These are phyloP conservation scores for Cytospora schulzeri DNA, from an alignment of 2,329 filamentous ascomycete genomes.

Conservation along the genomic window DNA sequence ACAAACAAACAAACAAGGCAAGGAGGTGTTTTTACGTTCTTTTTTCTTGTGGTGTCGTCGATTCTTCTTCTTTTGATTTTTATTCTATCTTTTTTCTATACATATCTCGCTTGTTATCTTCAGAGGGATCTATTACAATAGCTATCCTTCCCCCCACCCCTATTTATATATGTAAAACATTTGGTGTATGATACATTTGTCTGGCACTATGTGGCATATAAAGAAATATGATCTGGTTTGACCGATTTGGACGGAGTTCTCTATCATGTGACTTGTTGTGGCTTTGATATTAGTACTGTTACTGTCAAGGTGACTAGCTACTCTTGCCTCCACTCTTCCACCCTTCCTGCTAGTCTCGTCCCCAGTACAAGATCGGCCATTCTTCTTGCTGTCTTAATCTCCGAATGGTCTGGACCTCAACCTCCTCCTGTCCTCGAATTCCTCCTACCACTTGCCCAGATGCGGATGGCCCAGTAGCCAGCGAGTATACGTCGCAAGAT, in stretches of 20 bases:
- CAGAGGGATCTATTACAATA: not conserved
- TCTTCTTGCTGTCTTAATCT: not conserved
- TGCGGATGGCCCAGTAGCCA: too few relatives aligned
- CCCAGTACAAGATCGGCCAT: rapidly evolving
- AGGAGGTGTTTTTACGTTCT: not conserved
- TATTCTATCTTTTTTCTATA: not conserved
- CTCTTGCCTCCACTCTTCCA: not conserved
- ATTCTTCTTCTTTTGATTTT: too few relatives aligned
- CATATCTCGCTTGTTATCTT: not conserved
- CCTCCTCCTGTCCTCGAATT: not conserved
- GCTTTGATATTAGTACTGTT: not conserved
- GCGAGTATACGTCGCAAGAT: too few relatives aligned
- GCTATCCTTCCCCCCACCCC: not conserved
- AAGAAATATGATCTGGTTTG: not conserved
- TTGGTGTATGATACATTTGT: not conserved
- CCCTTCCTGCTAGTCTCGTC: not conserved
- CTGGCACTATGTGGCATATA: not conserved
- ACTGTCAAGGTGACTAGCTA: not conserved
- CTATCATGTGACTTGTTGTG: not conserved
- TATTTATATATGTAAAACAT: not conserved
- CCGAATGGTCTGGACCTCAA: not conserved
- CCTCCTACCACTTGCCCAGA: too few relatives aligned
- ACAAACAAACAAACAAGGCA: not conserved
- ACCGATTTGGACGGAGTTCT: too few relatives aligned
- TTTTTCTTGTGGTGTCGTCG: not conserved